Conservation (phyloP, 2,329 filamentous ascomycete species). For the Xylariaceae sp. region DNA sequence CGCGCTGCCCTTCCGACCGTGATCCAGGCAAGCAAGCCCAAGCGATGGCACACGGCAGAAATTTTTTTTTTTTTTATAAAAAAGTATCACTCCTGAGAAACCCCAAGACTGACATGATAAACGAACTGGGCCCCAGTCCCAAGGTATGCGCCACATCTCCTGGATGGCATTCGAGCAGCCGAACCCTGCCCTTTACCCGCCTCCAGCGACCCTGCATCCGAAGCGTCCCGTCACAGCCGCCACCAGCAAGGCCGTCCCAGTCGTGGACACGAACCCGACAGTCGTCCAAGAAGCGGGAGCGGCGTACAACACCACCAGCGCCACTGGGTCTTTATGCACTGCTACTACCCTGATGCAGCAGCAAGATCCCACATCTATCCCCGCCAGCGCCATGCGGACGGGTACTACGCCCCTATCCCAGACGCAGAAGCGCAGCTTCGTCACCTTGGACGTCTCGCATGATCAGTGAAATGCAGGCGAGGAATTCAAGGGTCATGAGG, state of each 20-base stretch:
- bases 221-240: conserved; percentile 8
- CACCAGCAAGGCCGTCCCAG: neutral
- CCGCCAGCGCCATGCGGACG: conserved; percentile 5
- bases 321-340: too few species aligned
- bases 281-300: too few species aligned
- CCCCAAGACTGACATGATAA: neutral
- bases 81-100: conserved; percentile 4
- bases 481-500: too few species aligned
- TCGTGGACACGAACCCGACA: neutral
- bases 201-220: conserved; percentile 4
- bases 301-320: neutral
- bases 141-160: conserved; percentile 19
- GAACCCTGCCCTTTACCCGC: conserved; percentile 21
- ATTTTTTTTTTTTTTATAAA: too few species aligned
- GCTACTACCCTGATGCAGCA: too few species aligned
- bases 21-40: too few species aligned
- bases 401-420: conserved; percentile 9
- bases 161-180: conserved; percentile 27
- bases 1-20: too few species aligned
- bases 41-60: too few species aligned
- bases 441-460: neutral
- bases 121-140: too few species aligned
- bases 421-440: conserved; percentile 13
- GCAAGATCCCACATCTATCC: conserved; percentile 3
- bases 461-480: too few species aligned